phyloP scores from a whole-genome alignment of 257 asterid genomes.

The Nicotiana sylvestris region DNA sequence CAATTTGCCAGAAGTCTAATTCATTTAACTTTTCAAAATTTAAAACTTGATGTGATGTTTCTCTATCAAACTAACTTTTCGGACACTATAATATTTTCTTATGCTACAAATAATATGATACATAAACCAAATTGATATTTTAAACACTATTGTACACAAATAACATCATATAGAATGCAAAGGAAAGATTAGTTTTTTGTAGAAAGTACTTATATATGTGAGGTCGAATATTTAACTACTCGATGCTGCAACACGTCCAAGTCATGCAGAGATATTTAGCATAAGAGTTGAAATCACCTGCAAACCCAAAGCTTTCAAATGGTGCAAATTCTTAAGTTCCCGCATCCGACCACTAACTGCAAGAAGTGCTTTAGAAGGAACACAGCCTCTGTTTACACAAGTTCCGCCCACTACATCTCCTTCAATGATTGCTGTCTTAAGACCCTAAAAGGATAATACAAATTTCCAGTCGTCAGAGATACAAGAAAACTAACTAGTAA shows the following conservation, averaged over 20 bases:
- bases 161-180: background rate
- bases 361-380: constrained; percentile 89
- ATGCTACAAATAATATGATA: background rate
- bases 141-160: background rate
- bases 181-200: background rate
- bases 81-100: background rate
- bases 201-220: background rate
- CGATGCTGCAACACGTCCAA: background rate
- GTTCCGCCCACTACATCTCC: constrained; percentile 94
- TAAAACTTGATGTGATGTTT: background rate
- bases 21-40: background rate
- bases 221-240: background rate
- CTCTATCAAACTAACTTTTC: background rate
- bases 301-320: constrained; percentile 78
- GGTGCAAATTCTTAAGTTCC: constrained; percentile 81
- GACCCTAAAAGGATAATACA: constrained; percentile 43
- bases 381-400: constrained; percentile 87
- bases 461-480: background rate
- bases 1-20: background rate
- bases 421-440: constrained; percentile 85
- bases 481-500: background rate
- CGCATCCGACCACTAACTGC: constrained; percentile 91
- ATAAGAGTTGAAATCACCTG: constrained; percentile 48
- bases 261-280: background rate
- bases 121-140: background rate